Evolutionary conservation across 2,329 filamentous ascomycete species (phyloP).

Genomic region (Pseudogymnoascus sp.): DNA sequence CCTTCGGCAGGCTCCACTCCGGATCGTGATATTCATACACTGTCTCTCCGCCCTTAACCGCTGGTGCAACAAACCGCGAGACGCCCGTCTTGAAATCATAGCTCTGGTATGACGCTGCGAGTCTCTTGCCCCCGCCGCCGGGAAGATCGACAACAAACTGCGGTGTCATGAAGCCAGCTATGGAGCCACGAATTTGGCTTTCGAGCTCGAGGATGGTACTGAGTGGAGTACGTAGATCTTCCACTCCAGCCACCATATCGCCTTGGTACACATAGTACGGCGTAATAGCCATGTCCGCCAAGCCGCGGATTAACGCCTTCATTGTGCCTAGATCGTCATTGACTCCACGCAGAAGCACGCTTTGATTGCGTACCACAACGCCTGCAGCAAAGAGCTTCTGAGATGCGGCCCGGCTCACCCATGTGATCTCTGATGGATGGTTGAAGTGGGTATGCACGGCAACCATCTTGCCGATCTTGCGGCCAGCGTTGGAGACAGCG

Average conservation of each 20-base stretch:
- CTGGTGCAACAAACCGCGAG: conserved; percentile 48
- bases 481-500: conserved; percentile 41
- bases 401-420: conserved; percentile 46
- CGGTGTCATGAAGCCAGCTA: conserved; percentile 56
- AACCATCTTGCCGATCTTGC: conserved; percentile 47
- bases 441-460: conserved; percentile 61
- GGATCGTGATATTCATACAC: conserved; percentile 53
- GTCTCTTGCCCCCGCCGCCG: conserved; percentile 54
- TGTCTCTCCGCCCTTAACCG: conserved; percentile 40
- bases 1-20: background rate
- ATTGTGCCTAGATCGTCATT: conserved; percentile 50
- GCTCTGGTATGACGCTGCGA: conserved; percentile 42
- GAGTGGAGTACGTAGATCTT: conserved; percentile 55
- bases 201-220: conserved; percentile 51
- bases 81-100: conserved; percentile 47
- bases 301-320: conserved; percentile 41
- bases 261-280: conserved; percentile 60
- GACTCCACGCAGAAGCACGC: conserved; percentile 49
- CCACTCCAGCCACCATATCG: conserved; percentile 52
- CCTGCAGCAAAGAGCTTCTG: conserved; percentile 42
- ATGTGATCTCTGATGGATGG: conserved; percentile 53
- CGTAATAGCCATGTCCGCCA: conserved; percentile 47
- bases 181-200: conserved; percentile 47
- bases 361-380: conserved; percentile 52
- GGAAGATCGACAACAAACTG: conserved; percentile 57